Conservation (phyloP, 2,329 filamentous ascomycete genomes). For the Ilyonectria robusta region DNA sequence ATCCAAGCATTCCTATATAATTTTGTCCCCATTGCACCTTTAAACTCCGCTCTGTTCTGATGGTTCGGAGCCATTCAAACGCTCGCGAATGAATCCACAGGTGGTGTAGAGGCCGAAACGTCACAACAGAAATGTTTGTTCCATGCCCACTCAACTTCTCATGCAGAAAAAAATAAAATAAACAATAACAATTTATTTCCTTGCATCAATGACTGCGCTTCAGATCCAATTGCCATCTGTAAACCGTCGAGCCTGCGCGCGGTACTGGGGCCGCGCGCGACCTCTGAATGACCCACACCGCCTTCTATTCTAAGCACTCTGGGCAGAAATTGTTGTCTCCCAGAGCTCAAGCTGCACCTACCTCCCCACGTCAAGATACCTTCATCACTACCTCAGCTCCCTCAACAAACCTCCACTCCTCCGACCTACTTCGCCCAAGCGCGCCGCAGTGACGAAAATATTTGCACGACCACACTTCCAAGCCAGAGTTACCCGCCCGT, state of each 20-base stretch:
- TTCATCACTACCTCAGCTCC: slow-evolving; percentile 5
- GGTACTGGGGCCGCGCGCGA: background rate
- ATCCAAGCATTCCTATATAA: no score
- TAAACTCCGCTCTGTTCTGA: no score
- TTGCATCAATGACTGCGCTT: no score
- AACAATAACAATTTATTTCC: no score
- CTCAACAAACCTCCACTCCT: background rate
- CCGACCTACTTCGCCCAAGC: background rate
- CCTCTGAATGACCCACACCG: slow-evolving; percentile 25
- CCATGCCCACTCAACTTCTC: no score
- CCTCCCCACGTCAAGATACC: slow-evolving; percentile 8
- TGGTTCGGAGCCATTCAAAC: no score
- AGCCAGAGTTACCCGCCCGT: background rate
- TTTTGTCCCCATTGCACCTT: no score
- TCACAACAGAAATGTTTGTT: no score
- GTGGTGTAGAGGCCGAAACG: no score
- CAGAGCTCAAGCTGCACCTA: slow-evolving; percentile 13
- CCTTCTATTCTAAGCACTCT: slow-evolving; percentile 28
- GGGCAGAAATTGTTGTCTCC: slow-evolving; percentile 28
- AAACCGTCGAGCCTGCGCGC: background rate
- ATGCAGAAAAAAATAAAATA: no score
- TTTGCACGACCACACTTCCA: background rate
- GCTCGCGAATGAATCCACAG: no score
- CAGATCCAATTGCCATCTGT: background rate
- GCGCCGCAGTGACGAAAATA: background rate